Percentiles rank a stretch among this genome's conserved stretches.
Evolutionary conservation across 805 yeast genomes (phyloP).

Genomic region (Candida quercuum): DNA sequence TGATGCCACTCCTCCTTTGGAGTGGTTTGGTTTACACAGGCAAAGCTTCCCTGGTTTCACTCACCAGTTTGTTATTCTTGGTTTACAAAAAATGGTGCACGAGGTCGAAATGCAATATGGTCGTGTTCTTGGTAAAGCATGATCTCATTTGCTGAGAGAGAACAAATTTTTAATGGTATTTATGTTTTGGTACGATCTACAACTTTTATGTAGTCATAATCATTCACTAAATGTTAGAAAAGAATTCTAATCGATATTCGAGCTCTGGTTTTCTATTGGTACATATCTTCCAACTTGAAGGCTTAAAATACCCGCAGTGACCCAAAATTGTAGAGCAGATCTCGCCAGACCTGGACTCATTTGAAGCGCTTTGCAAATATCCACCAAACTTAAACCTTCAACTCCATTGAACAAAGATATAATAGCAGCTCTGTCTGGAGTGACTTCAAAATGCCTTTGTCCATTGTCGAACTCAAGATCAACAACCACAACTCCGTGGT

Average conservation of each 20-base stretch:
- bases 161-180: too few species aligned
- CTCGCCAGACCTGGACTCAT: conserved; percentile 38
- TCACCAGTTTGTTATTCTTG: conserved; percentile 72
- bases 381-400: conserved; percentile 25
- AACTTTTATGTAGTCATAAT: too few species aligned
- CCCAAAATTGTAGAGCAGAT: conserved; percentile 56
- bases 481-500: conserved; percentile 57
- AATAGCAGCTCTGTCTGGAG: conserved; percentile 68
- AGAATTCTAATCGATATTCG: too few species aligned
- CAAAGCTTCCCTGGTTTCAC: conserved; percentile 80
- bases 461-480: conserved; percentile 52
- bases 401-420: conserved; percentile 40
- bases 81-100: conserved; percentile 66
- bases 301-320: conserved; percentile 45
- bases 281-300: conserved; percentile 21
- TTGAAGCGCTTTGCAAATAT: conserved; percentile 30
- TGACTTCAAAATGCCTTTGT: conserved; percentile 37
- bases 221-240: too few species aligned
- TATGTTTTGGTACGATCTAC: too few species aligned
- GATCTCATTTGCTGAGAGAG: too few species aligned
- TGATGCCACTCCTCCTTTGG: conserved; percentile 95
- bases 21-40: conserved; percentile 95
- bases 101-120: conserved; percentile 51
- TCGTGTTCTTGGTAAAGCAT: conserved; percentile 34
- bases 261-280: conserved; percentile 6